Conservation (phyloP, 441 rosid species). For the Rhodomyrtus psidioides region DNA sequence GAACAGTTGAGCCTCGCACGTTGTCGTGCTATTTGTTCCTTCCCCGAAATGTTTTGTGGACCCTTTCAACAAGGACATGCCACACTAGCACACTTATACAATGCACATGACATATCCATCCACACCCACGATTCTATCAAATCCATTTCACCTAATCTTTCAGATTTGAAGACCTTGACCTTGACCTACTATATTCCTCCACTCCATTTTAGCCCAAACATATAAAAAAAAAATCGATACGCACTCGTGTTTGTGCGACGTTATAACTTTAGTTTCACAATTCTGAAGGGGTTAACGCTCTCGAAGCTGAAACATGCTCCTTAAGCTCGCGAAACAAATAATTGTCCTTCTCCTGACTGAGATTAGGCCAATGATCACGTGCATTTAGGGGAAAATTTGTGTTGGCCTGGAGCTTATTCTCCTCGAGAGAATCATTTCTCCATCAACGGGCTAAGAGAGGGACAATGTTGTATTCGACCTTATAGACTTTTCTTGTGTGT, state of each 20-base stretch:
- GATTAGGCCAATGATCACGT: background rate
- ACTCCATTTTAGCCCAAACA: background rate
- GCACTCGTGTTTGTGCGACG: rapidly evolving
- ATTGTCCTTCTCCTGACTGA: too few relatives aligned
- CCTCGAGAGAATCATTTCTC: background rate
- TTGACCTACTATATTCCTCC: background rate
- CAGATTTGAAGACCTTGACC: background rate
- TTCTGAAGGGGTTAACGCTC: background rate
- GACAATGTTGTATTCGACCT: rapidly evolving
- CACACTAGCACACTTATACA: background rate
- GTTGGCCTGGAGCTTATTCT: background rate
- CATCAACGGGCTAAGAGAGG: background rate
- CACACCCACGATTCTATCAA: background rate
- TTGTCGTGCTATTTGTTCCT: background rate
- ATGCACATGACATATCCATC: background rate
- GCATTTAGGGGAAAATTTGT: background rate
- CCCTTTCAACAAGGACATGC: background rate
- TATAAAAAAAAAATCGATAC: background rate
- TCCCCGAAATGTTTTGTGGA: background rate
- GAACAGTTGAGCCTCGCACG: background rate
- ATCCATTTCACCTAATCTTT: background rate
- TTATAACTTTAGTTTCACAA: background rate
- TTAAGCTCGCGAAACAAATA: background rate
- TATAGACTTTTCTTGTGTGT: rapidly evolving
- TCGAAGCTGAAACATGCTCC: background rate